A percentile compares a stretch with the other conserved stretches of the same genome.
These are phyloP conservation scores for Nothophytophthora sp. DNA, from an alignment of 352 stramenopile species.

Conservation along the genomic window DNA sequence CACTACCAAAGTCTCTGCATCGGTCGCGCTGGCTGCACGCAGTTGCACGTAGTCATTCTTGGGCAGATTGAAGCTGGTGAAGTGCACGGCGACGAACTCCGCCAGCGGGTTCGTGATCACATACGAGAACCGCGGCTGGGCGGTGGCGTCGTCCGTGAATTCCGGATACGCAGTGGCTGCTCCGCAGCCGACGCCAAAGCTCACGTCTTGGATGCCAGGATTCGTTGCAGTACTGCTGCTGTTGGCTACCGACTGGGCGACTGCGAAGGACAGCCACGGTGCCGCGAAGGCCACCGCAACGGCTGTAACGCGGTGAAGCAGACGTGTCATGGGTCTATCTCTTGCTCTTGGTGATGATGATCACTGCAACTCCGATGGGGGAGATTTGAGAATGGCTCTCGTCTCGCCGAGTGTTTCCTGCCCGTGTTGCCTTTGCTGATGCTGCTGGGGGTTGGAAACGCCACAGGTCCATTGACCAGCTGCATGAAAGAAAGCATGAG, in stretches of 20 bases:
- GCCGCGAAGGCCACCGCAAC: slow-evolving; percentile 16
- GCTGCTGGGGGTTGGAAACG: background rate
- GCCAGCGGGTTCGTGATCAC: slow-evolving; percentile 42
- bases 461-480: background rate
- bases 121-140: slow-evolving; percentile 35
- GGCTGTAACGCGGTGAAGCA: slow-evolving; percentile 15
- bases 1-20: slow-evolving; percentile 26
- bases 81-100: slow-evolving; percentile 62
- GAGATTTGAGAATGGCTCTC: slow-evolving; percentile 17
- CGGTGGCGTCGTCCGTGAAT: slow-evolving; percentile 9
- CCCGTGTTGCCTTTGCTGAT: background rate
- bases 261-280: slow-evolving; percentile 9
- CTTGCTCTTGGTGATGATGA: slow-evolving; percentile 4
- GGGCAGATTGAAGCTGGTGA: slow-evolving; percentile 62
- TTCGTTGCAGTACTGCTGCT: slow-evolving; percentile 4
- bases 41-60: slow-evolving; percentile 60
- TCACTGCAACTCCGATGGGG: slow-evolving; percentile 8
- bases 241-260: slow-evolving; percentile 15
- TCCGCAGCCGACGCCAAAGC: slow-evolving; percentile 38
- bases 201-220: slow-evolving; percentile 11
- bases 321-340: slow-evolving; percentile 16
- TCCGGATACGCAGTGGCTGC: slow-evolving; percentile 18
- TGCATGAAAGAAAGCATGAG: too few species aligned
- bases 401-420: background rate
- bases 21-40: slow-evolving; percentile 21